These are phyloP conservation scores for Diplodia mutila DNA, from an alignment of 2,329 filamentous ascomycete genomes.

Conservation along the genomic window DNA sequence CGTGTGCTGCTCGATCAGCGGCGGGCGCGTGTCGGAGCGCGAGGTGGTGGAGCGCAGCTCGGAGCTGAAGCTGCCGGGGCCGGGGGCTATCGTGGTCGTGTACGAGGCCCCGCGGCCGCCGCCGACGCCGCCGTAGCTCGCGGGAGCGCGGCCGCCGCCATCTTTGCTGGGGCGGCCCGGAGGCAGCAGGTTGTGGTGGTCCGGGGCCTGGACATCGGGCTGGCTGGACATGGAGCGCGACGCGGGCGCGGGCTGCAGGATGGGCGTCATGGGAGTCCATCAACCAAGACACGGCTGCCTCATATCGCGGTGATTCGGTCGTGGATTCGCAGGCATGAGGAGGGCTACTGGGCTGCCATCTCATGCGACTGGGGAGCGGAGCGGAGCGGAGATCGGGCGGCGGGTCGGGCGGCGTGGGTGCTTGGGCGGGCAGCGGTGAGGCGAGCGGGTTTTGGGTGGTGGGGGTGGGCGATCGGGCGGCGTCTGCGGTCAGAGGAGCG, in stretches of 20 bases:
- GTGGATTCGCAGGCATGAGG: conserved; percentile 30
- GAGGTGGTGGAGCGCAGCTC: conserved; percentile 76
- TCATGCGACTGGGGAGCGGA: conserved; percentile 20
- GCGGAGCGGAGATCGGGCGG: conserved; percentile 11
- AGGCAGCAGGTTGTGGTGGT: conserved; percentile 43
- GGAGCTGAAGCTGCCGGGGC: conserved; percentile 82
- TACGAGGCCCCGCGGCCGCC: conserved; percentile 70
- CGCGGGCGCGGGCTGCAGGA: conserved; percentile 37
- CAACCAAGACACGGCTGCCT: conserved; percentile 35
- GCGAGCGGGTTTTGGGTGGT: background rate
- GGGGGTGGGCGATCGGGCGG: background rate
- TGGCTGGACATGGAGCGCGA: conserved; percentile 46
- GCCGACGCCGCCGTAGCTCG: conserved; percentile 55
- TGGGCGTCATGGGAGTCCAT: conserved; percentile 49
- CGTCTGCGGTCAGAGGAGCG: background rate
- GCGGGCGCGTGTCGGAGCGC: conserved; percentile 63
- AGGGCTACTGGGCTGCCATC: conserved; percentile 25
- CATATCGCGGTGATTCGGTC: conserved; percentile 34
- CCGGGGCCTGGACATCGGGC: conserved; percentile 36
- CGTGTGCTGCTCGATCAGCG: conserved; percentile 58
- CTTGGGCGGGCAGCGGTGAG: background rate
- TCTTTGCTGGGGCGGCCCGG: conserved; percentile 53
- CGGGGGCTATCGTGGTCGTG: conserved; percentile 68
- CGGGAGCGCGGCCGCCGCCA: conserved; percentile 55
- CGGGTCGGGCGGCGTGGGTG: background rate